Evolutionary conservation across 306 rosid genomes (phyloP).

Genomic region (Rubus idaeus): DNA sequence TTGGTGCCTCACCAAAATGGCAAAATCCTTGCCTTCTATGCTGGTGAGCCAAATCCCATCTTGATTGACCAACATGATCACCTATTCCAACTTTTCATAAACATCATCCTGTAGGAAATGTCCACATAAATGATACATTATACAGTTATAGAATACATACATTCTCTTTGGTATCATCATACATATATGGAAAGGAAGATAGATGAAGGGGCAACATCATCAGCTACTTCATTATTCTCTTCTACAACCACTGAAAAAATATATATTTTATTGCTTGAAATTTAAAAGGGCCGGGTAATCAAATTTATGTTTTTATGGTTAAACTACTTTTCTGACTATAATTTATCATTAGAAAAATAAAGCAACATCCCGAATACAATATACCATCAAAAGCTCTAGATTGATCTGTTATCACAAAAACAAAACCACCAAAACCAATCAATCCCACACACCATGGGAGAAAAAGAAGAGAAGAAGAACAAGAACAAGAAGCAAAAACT

Average conservation of each 20-base stretch:
- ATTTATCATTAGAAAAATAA: not conserved
- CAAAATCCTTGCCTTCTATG: conserved; percentile 2
- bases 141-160: not conserved
- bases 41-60: conserved; percentile 10
- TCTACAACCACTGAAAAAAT: not conserved
- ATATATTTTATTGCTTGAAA: not conserved
- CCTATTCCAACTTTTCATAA: conserved; percentile 13
- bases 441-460: conserved; percentile 46
- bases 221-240: not conserved
- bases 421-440: conserved; percentile 27
- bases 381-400: conserved; percentile 28
- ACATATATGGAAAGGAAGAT: not conserved
- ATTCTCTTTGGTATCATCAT: conserved; percentile 9
- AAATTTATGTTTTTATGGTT: conserved; percentile 9
- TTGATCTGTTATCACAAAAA: conserved; percentile 29
- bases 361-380: not conserved
- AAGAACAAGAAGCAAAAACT: conserved; percentile 89
- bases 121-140: conserved; percentile 12
- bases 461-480: conserved; percentile 49
- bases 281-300: not conserved
- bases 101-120: not conserved
- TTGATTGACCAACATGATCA: conserved; percentile 7
- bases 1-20: not conserved
- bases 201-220: conserved; percentile 18
- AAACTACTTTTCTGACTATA: conserved; percentile 32